Conservation (phyloP, 148 eudicot genomes). For the Agrostemma githago region DNA sequence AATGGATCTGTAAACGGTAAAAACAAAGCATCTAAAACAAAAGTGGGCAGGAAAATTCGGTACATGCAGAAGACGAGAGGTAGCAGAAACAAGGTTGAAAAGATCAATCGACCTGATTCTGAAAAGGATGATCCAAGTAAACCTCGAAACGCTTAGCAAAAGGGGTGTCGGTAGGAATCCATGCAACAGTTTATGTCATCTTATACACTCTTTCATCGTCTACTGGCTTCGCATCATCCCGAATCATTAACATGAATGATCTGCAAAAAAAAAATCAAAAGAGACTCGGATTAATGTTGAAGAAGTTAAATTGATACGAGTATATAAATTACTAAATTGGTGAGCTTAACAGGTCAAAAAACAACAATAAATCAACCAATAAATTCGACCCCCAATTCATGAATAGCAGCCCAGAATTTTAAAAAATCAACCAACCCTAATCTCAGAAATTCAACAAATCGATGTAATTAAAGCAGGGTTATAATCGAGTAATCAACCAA, state of each 20-base stretch:
- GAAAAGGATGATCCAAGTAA: conserved; percentile 93
- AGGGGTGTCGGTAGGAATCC: conserved; percentile 61
- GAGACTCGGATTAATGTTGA: not conserved
- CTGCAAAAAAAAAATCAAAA: conserved; percentile 37
- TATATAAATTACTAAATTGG: too few species aligned
- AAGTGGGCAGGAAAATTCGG: not conserved
- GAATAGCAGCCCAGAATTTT: too few species aligned
- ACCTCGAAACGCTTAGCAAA: conserved; percentile 94
- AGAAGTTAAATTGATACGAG: not conserved
- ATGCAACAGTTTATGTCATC: conserved; percentile 85
- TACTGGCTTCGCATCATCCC: conserved; percentile 67
- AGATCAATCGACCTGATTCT: conserved; percentile 68
- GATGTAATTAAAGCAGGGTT: too few species aligned
- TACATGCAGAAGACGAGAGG: not conserved
- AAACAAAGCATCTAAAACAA: not conserved
- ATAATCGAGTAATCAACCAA: too few species aligned
- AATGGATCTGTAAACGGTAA: conserved; percentile 66
- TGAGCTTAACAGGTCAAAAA: too few species aligned
- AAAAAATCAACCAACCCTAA: too few species aligned
- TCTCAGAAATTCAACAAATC: too few species aligned
- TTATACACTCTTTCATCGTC: conserved; percentile 71
- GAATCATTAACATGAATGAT: conserved; percentile 95
- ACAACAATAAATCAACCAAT: too few species aligned
- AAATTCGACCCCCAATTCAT: too few species aligned
- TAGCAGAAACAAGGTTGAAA: not conserved